Percentiles rank a stretch among this genome's conserved stretches.
phyloP scores from a whole-genome alignment of 306 rosid species.

The Geum urbanum region DNA sequence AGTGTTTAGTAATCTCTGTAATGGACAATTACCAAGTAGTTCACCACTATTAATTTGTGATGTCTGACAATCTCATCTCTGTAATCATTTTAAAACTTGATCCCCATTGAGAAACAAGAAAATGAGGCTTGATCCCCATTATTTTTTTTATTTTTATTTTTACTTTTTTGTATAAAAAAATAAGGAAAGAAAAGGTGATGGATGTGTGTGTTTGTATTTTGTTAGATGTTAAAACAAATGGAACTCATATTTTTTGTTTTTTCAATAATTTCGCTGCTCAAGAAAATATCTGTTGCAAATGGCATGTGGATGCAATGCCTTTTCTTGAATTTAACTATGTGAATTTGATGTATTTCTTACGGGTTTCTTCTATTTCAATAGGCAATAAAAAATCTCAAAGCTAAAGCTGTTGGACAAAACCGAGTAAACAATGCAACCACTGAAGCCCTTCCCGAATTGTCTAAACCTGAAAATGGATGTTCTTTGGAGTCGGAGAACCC shows the following conservation, averaged over 20 bases:
- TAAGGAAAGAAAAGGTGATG: not conserved
- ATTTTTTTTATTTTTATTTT: no score
- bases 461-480: slow-evolving; percentile 38
- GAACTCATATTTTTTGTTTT: not conserved
- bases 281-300: not conserved
- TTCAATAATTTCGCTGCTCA: not conserved
- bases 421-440: slow-evolving; percentile 43
- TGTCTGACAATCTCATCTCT: not conserved
- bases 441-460: slow-evolving; percentile 28
- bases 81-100: not conserved
- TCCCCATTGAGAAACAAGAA: not conserved
- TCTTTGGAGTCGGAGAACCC: slow-evolving; percentile 29
- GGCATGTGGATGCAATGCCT: not conserved
- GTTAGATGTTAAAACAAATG: not conserved
- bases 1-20: not conserved
- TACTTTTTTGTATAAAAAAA: not conserved
- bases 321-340: slow-evolving; percentile 9
- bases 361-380: slow-evolving; percentile 31
- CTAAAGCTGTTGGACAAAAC: slow-evolving; percentile 55
- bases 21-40: not conserved
- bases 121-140: not conserved
- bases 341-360: slow-evolving; percentile 14
- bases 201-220: not conserved
- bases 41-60: not conserved
- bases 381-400: slow-evolving; percentile 68